A percentile compares a stretch with the other conserved stretches of the same genome.
These are phyloP conservation scores for Quercus parvula DNA, from an alignment of 306 rosid species.

Conservation along the genomic window DNA sequence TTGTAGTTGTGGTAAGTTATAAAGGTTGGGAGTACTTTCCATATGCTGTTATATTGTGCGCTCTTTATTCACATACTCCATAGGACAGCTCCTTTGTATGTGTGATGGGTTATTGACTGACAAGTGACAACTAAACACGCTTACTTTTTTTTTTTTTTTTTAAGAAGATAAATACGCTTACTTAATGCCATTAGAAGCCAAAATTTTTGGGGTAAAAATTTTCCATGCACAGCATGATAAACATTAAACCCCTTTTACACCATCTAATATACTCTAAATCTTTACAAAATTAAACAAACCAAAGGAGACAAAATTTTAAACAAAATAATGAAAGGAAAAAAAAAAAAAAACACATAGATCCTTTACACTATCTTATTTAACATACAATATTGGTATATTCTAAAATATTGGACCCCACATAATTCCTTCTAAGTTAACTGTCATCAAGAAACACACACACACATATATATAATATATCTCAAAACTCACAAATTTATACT, in stretches of 20 bases:
- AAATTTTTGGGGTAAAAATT: no score
- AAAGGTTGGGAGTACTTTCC: no score
- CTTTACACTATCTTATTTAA: not conserved
- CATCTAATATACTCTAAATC: not conserved
- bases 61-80: no score
- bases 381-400: not conserved
- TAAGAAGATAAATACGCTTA: no score
- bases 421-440: not conserved
- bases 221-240: not conserved
- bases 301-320: not conserved
- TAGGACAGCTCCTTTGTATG: no score
- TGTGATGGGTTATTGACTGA: no score
- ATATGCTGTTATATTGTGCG: no score
- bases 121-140: no score
- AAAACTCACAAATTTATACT: not conserved
- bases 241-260: not conserved
- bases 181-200: no score
- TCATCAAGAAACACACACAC: not conserved
- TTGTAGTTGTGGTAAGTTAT: no score
- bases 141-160: no score
- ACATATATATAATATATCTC: not conserved
- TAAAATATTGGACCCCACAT: not conserved
- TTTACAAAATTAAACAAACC: not conserved
- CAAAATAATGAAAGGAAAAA: not conserved
- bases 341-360: not conserved